Conservation (phyloP, 164 flowering plant species). For the Buxus sempervirens region DNA sequence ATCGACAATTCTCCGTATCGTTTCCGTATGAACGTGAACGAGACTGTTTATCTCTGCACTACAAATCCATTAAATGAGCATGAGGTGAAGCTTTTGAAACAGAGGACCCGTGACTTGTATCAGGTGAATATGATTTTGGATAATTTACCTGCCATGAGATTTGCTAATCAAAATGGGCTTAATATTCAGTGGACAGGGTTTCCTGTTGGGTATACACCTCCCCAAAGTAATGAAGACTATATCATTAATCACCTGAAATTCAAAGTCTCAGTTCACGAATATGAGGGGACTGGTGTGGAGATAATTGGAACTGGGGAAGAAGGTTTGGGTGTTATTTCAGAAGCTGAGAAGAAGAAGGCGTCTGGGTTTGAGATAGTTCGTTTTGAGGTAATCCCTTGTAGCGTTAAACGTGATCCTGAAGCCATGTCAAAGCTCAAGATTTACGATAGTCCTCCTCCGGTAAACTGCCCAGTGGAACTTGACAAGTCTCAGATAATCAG, state of each 20-base stretch:
- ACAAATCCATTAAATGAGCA: slow-evolving; percentile 22
- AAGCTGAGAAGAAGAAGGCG: slow-evolving; percentile 30
- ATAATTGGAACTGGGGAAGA: slow-evolving; percentile 54
- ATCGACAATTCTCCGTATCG: slow-evolving; percentile 33
- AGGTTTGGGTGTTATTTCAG: slow-evolving; percentile 41
- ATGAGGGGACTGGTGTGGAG: slow-evolving; percentile 39
- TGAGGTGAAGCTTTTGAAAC: slow-evolving; percentile 31
- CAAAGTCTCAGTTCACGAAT: slow-evolving; percentile 37
- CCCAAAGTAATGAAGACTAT: slow-evolving; percentile 26
- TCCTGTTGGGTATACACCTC: slow-evolving; percentile 34
- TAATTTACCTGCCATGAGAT: slow-evolving; percentile 44
- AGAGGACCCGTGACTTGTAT: slow-evolving; percentile 35
- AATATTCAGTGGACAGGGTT: slow-evolving; percentile 42
- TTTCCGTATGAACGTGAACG: slow-evolving; percentile 27
- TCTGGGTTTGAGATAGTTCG: slow-evolving; percentile 58
- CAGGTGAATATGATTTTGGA: slow-evolving; percentile 52
- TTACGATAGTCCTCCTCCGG: slow-evolving; percentile 16
- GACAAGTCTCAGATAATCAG: slow-evolving; percentile 17
- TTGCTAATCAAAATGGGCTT: slow-evolving; percentile 27
- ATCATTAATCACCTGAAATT: slow-evolving; percentile 45
- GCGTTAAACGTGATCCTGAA: slow-evolving; percentile 39
- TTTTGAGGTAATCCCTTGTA: slow-evolving; percentile 55
- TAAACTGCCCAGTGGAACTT: slow-evolving; percentile 18
- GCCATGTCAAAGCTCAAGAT: slow-evolving; percentile 28
- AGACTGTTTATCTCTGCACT: slow-evolving; percentile 29